Conservation (phyloP, 179 eudicot species). For the Spergularia azorica region DNA sequence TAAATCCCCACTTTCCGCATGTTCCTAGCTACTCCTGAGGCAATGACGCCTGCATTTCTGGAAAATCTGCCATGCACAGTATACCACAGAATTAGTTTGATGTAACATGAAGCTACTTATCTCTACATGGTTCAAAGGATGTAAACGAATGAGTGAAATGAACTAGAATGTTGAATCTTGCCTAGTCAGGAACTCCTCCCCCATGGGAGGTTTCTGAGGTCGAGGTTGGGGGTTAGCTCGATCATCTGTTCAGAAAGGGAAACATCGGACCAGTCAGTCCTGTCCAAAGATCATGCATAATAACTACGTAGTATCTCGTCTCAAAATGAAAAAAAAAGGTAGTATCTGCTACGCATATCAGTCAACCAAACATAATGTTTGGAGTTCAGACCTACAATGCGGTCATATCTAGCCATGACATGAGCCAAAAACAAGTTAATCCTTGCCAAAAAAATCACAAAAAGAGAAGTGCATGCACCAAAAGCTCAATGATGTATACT, state of each 20-base stretch:
- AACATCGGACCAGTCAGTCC: conserved; percentile 2
- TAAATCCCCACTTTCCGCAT: conserved; percentile 75
- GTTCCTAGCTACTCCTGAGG: conserved; percentile 81
- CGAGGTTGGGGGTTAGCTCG: conserved; percentile 50
- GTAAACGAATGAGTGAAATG: neutral
- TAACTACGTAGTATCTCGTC: neutral
- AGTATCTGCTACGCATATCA: neutral
- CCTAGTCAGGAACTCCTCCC: conserved; percentile 76
- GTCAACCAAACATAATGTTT: too few species aligned
- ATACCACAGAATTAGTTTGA: conserved; percentile 13
- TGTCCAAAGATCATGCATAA: neutral
- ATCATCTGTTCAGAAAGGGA: conserved; percentile 36
- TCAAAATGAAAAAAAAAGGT: neutral
- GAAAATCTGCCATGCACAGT: conserved; percentile 56
- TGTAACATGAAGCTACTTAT: neutral
- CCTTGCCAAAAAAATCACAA: too few species aligned
- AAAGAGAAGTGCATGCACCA: too few species aligned
- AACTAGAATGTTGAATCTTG: conserved; percentile 32
- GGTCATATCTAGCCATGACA: too few species aligned
- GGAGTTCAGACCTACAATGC: too few species aligned
- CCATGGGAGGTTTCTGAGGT: conserved; percentile 55
- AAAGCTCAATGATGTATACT: too few species aligned
- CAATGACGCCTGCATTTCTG: conserved; percentile 78
- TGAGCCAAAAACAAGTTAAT: too few species aligned
- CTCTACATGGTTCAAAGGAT: conserved; percentile 1